Conservation (phyloP, 78 protist genomes). For the Dictyostelium capitatum region DNA sequence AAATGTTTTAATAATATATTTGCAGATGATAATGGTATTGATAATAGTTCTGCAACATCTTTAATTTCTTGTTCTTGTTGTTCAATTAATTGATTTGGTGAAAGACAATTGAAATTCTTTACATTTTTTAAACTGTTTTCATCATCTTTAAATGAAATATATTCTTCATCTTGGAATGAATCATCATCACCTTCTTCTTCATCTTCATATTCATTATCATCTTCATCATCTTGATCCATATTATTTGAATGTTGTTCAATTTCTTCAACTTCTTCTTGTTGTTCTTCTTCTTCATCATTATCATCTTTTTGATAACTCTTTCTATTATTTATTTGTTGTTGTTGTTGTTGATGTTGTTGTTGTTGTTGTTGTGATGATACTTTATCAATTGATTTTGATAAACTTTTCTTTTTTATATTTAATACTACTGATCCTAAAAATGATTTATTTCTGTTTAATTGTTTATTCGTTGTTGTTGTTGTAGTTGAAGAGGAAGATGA, state of each 20-base stretch:
- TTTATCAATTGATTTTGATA: not conserved
- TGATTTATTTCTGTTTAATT: slow-evolving; percentile 22
- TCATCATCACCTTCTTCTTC: not conserved
- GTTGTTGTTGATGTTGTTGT: not conserved
- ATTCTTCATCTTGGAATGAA: slow-evolving; percentile 30
- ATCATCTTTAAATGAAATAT: slow-evolving; percentile 42
- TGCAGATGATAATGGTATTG: slow-evolving; percentile 29
- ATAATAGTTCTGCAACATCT: slow-evolving; percentile 61
- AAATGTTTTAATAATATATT: slow-evolving; percentile 57
- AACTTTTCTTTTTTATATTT: slow-evolving; percentile 26
- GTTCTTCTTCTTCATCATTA: slow-evolving; percentile 17
- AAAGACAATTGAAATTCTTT: slow-evolving; percentile 67
- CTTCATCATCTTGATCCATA: slow-evolving; percentile 12
- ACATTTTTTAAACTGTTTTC: not conserved
- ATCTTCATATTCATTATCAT: slow-evolving; percentile 44
- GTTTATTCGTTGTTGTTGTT: not conserved
- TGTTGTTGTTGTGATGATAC: slow-evolving; percentile 13
- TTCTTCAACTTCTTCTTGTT: not conserved
- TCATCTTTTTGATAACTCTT: slow-evolving; percentile 10
- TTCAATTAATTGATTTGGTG: slow-evolving; percentile 56
- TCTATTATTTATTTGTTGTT: not conserved
- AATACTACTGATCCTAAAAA: slow-evolving; percentile 53
- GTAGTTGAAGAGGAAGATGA: not conserved
- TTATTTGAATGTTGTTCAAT: not conserved
- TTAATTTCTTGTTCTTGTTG: slow-evolving; percentile 77